Conservation (phyloP, 2,329 filamentous ascomycete genomes). For the Drechslerella dactyloides region DNA sequence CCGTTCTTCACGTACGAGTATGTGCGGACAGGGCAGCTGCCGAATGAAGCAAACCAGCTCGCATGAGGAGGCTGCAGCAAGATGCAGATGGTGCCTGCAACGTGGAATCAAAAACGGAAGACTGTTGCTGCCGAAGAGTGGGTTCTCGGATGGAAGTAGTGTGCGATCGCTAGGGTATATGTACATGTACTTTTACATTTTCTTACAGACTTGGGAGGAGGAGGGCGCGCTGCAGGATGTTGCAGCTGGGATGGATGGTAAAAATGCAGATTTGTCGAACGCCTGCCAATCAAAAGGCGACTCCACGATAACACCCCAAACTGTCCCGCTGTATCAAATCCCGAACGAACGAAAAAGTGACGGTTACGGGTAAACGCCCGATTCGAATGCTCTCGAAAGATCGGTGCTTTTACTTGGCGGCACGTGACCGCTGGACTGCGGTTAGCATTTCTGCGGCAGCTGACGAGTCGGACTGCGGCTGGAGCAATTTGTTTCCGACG, state of each 20-base stretch:
- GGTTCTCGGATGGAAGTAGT: background rate
- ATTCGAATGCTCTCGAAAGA: background rate
- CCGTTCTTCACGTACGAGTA: slow-evolving; percentile 45
- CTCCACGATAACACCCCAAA: background rate
- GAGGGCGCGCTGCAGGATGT: too few relatives aligned
- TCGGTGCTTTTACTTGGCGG: background rate
- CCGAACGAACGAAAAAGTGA: background rate
- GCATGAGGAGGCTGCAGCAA: background rate
- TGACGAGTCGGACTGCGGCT: slow-evolving; percentile 24
- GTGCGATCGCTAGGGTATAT: background rate
- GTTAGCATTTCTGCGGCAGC: slow-evolving; percentile 38
- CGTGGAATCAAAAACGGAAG: background rate
- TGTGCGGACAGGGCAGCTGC: slow-evolving; percentile 32
- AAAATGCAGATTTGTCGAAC: too few relatives aligned
- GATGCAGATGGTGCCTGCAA: background rate
- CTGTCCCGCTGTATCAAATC: background rate
- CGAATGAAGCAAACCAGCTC: slow-evolving; percentile 24
- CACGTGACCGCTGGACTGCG: slow-evolving; percentile 31
- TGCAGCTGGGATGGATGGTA: too few relatives aligned
- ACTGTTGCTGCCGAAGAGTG: background rate
- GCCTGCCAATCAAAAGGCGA: too few relatives aligned
- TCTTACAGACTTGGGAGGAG: background rate
- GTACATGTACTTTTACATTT: background rate
- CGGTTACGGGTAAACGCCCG: background rate
- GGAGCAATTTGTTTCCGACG: slow-evolving; percentile 32